phyloP scores from a whole-genome alignment of 768 basidiomycete genomes.

The Leccinum uliginosum region DNA sequence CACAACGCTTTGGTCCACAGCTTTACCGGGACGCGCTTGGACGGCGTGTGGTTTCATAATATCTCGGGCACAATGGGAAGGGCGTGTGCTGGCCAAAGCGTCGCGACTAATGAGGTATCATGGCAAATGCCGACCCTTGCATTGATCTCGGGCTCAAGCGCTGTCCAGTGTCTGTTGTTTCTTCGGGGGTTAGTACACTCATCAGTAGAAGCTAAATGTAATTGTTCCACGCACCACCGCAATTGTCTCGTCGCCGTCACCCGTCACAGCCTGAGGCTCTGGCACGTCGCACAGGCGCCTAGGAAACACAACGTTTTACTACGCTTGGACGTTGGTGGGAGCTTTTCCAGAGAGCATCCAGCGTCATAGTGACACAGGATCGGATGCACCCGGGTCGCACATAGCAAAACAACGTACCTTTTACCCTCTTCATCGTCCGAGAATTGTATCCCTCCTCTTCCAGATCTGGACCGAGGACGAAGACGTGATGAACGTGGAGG shows the following conservation, averaged over 20 bases:
- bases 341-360: too few species aligned
- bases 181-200: too few species aligned
- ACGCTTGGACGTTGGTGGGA: too few species aligned
- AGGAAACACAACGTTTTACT: too few species aligned
- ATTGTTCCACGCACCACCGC: neutral
- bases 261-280: neutral
- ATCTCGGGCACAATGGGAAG: neutral
- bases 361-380: too few species aligned
- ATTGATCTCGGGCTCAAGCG: constrained; percentile 16
- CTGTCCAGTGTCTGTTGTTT: neutral
- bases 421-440: too few species aligned
- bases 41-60: constrained; percentile 7
- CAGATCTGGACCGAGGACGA: neutral
- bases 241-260: neutral
- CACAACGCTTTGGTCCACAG: constrained; percentile 2
- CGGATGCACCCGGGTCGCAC: too few species aligned
- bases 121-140: constrained; percentile 19
- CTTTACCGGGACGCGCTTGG: constrained; percentile 6
- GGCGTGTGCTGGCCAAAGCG: neutral
- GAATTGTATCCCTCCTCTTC: neutral
- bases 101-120: neutral
- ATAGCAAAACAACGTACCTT: too few species aligned
- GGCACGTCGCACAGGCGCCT: too few species aligned
- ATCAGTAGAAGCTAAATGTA: neutral
- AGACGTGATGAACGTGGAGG: neutral